Percentiles rank a stretch among this genome's conserved stretches.
Evolutionary conservation across 1,139 yeast genomes (phyloP).

Genomic region (Blastobotrys capitulatus): DNA sequence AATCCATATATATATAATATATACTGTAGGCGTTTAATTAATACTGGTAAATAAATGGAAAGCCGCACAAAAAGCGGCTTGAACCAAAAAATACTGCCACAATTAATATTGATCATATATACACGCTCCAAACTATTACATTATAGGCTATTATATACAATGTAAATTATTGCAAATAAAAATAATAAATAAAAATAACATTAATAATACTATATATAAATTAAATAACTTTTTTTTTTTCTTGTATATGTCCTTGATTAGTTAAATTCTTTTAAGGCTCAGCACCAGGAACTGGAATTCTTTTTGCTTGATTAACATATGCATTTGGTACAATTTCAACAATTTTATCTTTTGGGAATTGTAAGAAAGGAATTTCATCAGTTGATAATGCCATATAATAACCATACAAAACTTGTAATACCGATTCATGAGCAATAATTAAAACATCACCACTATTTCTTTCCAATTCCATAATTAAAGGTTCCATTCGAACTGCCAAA

Average conservation of each 20-base stretch:
- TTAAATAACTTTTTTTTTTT: constrained; percentile 3
- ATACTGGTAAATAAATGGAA: too few relatives aligned
- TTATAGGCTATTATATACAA: too few relatives aligned
- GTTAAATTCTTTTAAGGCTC: constrained; percentile 20
- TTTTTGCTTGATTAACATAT: constrained; percentile 66
- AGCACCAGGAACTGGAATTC: constrained; percentile 39
- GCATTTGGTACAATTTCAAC: constrained; percentile 88
- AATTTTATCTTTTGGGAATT: constrained; percentile 74
- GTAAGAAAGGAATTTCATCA: constrained; percentile 71
- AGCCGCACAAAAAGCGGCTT: too few relatives aligned
- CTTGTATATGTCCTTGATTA: too few relatives aligned
- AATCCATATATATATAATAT: too few relatives aligned
- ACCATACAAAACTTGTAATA: constrained; percentile 83
- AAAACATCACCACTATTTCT: constrained; percentile 82
- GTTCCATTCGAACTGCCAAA: constrained; percentile 89
- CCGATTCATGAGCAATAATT: constrained; percentile 90
- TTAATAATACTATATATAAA: background rate
- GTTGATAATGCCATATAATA: constrained; percentile 91
- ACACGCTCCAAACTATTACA: too few relatives aligned
- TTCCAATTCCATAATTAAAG: constrained; percentile 87
- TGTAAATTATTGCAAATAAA: background rate
- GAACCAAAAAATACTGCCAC: too few relatives aligned
- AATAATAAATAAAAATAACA: background rate
- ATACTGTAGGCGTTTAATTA: too few relatives aligned
- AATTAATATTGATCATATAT: too few relatives aligned